phyloP scores from a whole-genome alignment of 1,284 basidiomycete species.

The Malassezia globosa region DNA sequence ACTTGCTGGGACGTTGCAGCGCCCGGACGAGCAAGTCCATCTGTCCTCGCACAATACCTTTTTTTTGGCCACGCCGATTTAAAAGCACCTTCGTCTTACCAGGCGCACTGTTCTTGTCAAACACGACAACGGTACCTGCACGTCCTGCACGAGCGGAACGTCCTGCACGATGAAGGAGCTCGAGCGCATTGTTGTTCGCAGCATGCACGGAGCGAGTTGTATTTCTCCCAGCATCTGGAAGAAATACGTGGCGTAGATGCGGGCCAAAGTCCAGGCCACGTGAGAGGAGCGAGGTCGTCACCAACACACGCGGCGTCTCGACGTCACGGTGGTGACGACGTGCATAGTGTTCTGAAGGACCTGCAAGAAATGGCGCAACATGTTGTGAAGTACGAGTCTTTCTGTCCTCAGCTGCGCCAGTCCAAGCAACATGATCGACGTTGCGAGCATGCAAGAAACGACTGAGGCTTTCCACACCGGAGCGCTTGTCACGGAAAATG shows the following conservation, averaged over 20 bases:
- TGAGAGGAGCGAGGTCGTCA: slow-evolving; percentile 81
- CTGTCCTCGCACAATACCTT: slow-evolving; percentile 14
- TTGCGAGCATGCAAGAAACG: slow-evolving; percentile 55
- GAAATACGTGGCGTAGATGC: slow-evolving; percentile 18
- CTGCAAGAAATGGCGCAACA: slow-evolving; percentile 13
- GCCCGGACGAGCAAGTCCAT: slow-evolving; percentile 16
- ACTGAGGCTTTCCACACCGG: slow-evolving; percentile 57
- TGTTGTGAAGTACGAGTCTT: slow-evolving; percentile 8
- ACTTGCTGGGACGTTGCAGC: neutral
- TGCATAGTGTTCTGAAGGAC: neutral
- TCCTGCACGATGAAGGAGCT: slow-evolving; percentile 65
- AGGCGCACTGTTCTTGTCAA: slow-evolving; percentile 31
- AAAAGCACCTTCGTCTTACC: slow-evolving; percentile 17
- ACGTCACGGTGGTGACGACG: neutral
- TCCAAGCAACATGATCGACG: slow-evolving; percentile 49
- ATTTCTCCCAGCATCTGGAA: slow-evolving; percentile 19
- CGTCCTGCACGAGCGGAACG: slow-evolving; percentile 57
- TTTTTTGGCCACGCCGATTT: slow-evolving; percentile 15
- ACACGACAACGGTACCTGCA: slow-evolving; percentile 54
- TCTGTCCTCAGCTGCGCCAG: slow-evolving; percentile 11
- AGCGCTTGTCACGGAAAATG: slow-evolving; percentile 67
- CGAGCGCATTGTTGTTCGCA: slow-evolving; percentile 72
- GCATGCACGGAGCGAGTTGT: slow-evolving; percentile 58
- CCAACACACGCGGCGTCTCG: slow-evolving; percentile 53
- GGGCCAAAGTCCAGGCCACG: slow-evolving; percentile 76